These are phyloP conservation scores for Pythium brachiatum DNA, from an alignment of 352 stramenopile genomes.

Conservation along the genomic window DNA sequence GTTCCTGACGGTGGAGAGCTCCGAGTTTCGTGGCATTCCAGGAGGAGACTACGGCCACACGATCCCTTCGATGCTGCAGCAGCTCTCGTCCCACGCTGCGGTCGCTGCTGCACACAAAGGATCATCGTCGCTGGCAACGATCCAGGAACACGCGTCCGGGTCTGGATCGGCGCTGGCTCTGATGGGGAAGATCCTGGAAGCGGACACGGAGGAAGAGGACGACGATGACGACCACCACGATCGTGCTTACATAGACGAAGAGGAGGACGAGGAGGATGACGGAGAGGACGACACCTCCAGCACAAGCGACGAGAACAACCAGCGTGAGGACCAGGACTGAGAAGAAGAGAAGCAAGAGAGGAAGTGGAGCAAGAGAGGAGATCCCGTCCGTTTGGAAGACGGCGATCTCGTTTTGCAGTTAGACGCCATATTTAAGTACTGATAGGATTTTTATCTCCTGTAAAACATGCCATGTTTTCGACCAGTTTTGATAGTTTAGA, in stretches of 20 bases:
- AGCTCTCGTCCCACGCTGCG: conserved; percentile 31
- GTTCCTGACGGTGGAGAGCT: conserved; percentile 57
- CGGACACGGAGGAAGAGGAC: conserved; percentile 31
- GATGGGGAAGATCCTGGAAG: conserved; percentile 32
- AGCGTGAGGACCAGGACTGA: neutral
- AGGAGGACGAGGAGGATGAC: conserved; percentile 30
- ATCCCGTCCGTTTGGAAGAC: neutral
- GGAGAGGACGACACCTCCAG: conserved; percentile 15
- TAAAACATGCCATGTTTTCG: conserved; percentile 5
- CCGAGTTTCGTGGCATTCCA: conserved; percentile 39
- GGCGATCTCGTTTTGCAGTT: neutral
- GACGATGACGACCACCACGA: conserved; percentile 14
- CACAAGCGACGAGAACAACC: conserved; percentile 7
- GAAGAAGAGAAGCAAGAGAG: neutral
- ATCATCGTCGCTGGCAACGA: conserved; percentile 51
- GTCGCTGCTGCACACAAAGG: conserved; percentile 24
- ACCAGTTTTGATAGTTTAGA: neutral
- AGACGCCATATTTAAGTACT: neutral
- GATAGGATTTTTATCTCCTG: conserved; percentile 3
- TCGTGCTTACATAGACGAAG: neutral
- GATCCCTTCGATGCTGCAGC: conserved; percentile 47
- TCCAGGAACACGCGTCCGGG: conserved; percentile 30
- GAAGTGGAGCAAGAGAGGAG: neutral
- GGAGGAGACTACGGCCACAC: conserved; percentile 30
- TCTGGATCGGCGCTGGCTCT: conserved; percentile 10